These are phyloP conservation scores for Suhomyces kilbournensis DNA, from an alignment of 805 yeast genomes.

Conservation along the genomic window DNA sequence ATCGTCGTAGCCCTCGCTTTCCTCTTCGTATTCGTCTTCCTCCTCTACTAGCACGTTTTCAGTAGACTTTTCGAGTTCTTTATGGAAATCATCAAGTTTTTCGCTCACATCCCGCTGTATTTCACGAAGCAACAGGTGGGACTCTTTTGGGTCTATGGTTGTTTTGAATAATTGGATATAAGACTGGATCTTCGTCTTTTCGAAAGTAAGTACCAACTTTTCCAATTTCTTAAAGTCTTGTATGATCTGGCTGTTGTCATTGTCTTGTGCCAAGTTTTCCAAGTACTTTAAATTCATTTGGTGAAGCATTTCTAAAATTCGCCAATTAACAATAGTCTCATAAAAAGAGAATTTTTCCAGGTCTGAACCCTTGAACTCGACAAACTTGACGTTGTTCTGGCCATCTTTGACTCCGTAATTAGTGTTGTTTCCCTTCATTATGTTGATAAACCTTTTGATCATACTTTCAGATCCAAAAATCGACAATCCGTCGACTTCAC, in stretches of 20 bases:
- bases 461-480: slow-evolving; percentile 27
- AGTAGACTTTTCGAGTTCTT: slow-evolving; percentile 7
- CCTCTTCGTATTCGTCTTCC: slow-evolving; percentile 17
- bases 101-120: slow-evolving; percentile 17
- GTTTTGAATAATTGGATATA: slow-evolving; percentile 18
- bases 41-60: slow-evolving; percentile 25
- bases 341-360: slow-evolving; percentile 19
- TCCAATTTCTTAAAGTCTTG: slow-evolving; percentile 15
- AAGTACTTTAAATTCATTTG: slow-evolving; percentile 31
- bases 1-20: slow-evolving; percentile 5
- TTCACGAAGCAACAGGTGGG: slow-evolving; percentile 14
- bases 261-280: slow-evolving; percentile 10
- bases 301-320: slow-evolving; percentile 33
- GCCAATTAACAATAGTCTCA: slow-evolving; percentile 32
- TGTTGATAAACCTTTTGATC: slow-evolving; percentile 26
- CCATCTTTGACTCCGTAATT: slow-evolving; percentile 25
- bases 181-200: slow-evolving; percentile 6
- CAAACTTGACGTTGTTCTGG: slow-evolving; percentile 27
- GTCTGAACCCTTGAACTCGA: slow-evolving; percentile 20
- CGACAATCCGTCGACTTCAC: slow-evolving; percentile 29
- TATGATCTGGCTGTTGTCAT: slow-evolving; percentile 11
- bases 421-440: slow-evolving; percentile 20
- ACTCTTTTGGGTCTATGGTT: slow-evolving; percentile 12
- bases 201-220: slow-evolving; percentile 6
- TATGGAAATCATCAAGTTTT: slow-evolving; percentile 18